These are phyloP conservation scores for Apiospora sp. DNA, from an alignment of 2,329 filamentous ascomycete species.

Conservation along the genomic window DNA sequence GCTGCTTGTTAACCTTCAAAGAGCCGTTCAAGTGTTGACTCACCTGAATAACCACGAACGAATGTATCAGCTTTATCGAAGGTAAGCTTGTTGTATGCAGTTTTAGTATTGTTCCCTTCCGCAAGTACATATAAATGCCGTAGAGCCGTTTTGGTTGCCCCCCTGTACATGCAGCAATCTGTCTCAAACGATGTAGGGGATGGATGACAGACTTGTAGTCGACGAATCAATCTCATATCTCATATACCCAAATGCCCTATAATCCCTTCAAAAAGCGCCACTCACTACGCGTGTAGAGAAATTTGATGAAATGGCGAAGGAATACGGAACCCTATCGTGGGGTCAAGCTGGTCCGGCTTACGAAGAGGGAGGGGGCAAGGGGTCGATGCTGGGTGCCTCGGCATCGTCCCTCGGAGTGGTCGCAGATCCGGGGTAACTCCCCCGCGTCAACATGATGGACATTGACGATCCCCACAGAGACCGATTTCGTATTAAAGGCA, in stretches of 20 bases:
- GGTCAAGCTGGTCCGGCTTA: background rate
- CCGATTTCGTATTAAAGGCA: background rate
- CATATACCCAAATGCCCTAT: background rate
- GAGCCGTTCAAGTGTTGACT: background rate
- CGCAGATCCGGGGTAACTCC: conserved; percentile 5
- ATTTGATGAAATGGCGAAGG: background rate
- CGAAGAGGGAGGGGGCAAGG: background rate
- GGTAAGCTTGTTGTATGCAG: background rate
- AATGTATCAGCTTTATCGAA: background rate
- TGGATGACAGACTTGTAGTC: background rate
- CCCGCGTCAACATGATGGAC: conserved; percentile 11
- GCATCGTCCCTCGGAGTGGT: conserved; percentile 17
- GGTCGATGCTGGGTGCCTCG: conserved; percentile 4
- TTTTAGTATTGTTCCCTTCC: background rate
- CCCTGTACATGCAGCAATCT: background rate
- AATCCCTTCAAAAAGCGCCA: background rate
- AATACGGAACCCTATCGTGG: background rate
- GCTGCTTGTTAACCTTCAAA: background rate
- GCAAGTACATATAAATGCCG: background rate
- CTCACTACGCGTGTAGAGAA: background rate
- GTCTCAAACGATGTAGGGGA: background rate
- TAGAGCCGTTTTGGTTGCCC: background rate
- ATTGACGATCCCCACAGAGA: background rate
- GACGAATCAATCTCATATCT: background rate
- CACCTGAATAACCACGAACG: background rate